Evolutionary conservation across 441 rosid species (phyloP), one percentile per base, ranked within the genome.

Genomic region (Pelargonium fulgidum): DNA sequence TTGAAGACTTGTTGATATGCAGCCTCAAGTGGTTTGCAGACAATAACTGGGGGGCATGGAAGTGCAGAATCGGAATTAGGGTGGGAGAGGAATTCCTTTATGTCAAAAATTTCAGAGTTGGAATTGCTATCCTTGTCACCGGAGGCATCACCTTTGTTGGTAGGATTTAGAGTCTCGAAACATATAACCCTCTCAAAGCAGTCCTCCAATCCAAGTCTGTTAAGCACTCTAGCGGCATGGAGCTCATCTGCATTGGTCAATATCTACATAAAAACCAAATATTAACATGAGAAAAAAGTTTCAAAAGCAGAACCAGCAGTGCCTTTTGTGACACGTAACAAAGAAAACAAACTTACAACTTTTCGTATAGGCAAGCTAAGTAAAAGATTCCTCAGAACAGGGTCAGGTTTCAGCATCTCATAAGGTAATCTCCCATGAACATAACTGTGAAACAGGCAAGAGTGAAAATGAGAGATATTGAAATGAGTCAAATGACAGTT

Each of bases 361-460:
- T 85, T 94, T 13, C 90, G 85, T 36, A 87, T 56, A 14, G 97
- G 96, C 72, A 89, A 58, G 76, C 89, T 88, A 36, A 80, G 87
- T 63, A 91, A 76, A 13, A 91, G 86, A 69, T 72, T 84, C 82
- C 92, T 88, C 66, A 94, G 63, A 61, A 90, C 72, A 33, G 85
- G 90, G 71, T 91, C 99, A 33, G 94, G 96, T 82, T 89, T 91
- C 62, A 94, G 79, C 70, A 80, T 14, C 44, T 75, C 1, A 70
- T 94, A 94, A 6, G 99, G 99, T 75, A 94, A 80, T 79, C 89
- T 88, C 64, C 96, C 99, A 76, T 91, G 97, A 69, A 91, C 92
- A 77, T 72, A 83, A 75, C 94, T 91, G 86, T 48, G 65, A 62
- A 70, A 74, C 67, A 74, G 4, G 61, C 59, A 45, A 59, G 56